Base-by-base conservation (phyloP, 2,329 filamentous ascomycete genomes). In the Keithomyces neogunnii region DNA sequence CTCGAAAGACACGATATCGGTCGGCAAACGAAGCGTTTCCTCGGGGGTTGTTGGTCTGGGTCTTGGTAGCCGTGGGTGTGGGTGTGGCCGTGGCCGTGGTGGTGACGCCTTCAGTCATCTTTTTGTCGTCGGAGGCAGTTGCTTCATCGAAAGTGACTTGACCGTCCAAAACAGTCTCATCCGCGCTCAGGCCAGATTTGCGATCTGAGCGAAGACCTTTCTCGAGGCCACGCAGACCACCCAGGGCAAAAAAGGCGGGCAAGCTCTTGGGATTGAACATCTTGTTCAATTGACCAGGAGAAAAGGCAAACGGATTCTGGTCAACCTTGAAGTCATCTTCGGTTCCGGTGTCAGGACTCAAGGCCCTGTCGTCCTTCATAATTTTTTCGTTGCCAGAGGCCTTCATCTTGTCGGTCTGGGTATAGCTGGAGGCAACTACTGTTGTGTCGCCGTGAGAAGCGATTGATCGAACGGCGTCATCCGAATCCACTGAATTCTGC, bases 241-340 rank as follows among this genome's bases (percentile, higher is more conserved):
- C 90, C 4, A 96, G 66, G 11, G 84, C 84, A 62, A 85, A 87
- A 59, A 92, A 95, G 1, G 90, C 90, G 10, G 85, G 75, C 52
- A 95, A 70, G 55, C 83, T 95, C 72, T 96, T 96, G 3, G 91
- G 91, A 63, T 95, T 93, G 55, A 92, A 82, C 71, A 96, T 79
- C 68, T 95, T 96, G 60, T 84, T 85, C 56, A 96, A 75, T 62
- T 95, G 85, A 11, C 91, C 90, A 3, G 87, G 87, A 2, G 84
- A 82, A 64, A 89, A 96, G 13, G 89, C 90, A 62, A 96, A 96
- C 0, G 86, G 85, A 64, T 93, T 95, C 64, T 89, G 75, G 5
- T 85, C 77, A 9, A 92, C 83, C 11, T 80, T 60, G 60, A 95
- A 96, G 55, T 92, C 88, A 19, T 71, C 75, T 64, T 91, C 87